These are phyloP conservation scores for Mycena albidolilacea DNA, from an alignment of 768 basidiomycete genomes.

Conservation along the genomic window DNA sequence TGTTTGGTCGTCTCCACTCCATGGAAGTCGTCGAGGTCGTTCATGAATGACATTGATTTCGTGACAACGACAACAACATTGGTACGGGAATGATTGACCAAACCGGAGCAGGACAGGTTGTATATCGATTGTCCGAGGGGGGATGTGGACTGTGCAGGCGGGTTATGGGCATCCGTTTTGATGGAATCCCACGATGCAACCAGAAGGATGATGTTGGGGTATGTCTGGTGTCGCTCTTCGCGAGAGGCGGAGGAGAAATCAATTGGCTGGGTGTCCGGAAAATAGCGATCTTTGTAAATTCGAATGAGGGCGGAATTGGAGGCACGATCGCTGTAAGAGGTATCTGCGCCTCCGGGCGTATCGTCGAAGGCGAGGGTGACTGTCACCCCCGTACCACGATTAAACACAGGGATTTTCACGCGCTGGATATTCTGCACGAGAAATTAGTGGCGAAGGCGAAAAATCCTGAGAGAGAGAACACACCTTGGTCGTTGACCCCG, in stretches of 20 bases:
- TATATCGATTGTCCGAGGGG: constrained; percentile 9
- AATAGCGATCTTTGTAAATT: neutral
- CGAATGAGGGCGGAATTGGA: neutral
- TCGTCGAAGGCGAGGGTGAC: constrained; percentile 20
- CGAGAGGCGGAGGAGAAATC: no score
- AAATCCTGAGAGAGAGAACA: neutral
- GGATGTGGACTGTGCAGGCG: neutral
- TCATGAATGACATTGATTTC: neutral
- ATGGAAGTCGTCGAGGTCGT: neutral
- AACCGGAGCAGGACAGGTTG: neutral
- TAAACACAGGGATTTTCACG: neutral
- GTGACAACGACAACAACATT: constrained; percentile 11
- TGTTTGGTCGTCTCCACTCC: neutral
- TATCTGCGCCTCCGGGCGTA: constrained; percentile 7
- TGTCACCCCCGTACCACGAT: neutral
- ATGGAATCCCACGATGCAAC: constrained; percentile 1
- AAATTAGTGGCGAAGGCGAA: neutral
- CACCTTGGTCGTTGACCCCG: neutral
- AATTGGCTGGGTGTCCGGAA: neutral
- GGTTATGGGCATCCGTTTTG: neutral
- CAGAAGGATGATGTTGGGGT: constrained; percentile 17
- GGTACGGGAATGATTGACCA: neutral
- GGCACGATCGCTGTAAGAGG: neutral
- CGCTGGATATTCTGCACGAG: neutral
- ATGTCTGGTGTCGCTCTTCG: neutral